phyloP scores from a whole-genome alignment of 2,329 filamentous ascomycete genomes.

The Clonostachys chloroleuca region DNA sequence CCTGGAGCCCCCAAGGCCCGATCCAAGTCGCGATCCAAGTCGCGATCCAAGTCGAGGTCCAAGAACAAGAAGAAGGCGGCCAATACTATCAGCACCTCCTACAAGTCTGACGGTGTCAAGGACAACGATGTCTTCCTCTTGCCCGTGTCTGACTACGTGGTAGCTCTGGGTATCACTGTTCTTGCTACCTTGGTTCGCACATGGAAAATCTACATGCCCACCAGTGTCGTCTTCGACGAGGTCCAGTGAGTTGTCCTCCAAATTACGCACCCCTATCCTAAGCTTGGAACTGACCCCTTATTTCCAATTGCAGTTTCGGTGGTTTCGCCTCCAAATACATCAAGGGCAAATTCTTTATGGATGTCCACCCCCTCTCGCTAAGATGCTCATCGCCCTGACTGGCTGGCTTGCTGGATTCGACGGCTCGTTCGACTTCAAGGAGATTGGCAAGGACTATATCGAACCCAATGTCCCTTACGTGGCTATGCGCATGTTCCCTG shows the following conservation, averaged over 20 bases:
- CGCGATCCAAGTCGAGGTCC: constrained; percentile 4
- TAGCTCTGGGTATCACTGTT: constrained; percentile 68
- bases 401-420: constrained; percentile 95
- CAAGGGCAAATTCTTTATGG: constrained; percentile 99
- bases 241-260: constrained; percentile 71
- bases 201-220: constrained; percentile 94
- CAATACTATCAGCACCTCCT: constrained; percentile 42
- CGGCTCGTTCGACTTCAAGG: constrained; percentile 97
- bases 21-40: constrained; percentile 6
- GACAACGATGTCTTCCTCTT: constrained; percentile 93
- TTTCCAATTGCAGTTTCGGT: constrained; percentile 65
- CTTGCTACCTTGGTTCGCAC: constrained; percentile 77
- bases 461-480: constrained; percentile 95
- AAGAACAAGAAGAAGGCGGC: constrained; percentile 13
- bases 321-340: constrained; percentile 99
- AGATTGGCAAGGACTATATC: constrained; percentile 97
- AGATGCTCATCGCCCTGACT: constrained; percentile 91
- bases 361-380: constrained; percentile 98
- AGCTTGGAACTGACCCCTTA: neutral
- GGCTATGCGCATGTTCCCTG: constrained; percentile 91
- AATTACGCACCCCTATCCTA: neutral
- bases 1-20: constrained; percentile 1
- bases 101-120: constrained; percentile 73
- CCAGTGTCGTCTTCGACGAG: constrained; percentile 97
- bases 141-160: constrained; percentile 76